These are phyloP conservation scores for Cryptococcus jaspeensis DNA, from an alignment of 1,284 basidiomycete genomes.

Conservation along the genomic window DNA sequence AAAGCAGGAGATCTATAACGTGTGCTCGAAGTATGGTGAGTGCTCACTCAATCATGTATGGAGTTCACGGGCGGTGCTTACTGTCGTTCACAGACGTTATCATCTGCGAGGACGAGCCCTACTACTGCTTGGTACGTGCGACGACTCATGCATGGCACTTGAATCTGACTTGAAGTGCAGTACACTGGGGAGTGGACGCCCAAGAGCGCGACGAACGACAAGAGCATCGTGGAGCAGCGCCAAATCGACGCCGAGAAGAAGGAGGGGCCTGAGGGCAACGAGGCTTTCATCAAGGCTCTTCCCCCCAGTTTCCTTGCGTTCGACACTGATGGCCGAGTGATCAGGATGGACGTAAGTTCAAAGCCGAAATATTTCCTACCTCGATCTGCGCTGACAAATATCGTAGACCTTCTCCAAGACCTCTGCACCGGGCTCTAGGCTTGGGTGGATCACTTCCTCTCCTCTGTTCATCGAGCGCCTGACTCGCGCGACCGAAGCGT, in stretches of 20 bases:
- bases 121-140: slow-evolving; percentile 62
- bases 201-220: slow-evolving; percentile 20
- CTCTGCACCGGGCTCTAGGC: slow-evolving; percentile 70
- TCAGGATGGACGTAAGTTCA: slow-evolving; percentile 50
- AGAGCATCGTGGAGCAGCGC: slow-evolving; percentile 47
- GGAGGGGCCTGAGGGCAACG: slow-evolving; percentile 42
- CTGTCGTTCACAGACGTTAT: slow-evolving; percentile 57
- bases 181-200: slow-evolving; percentile 51
- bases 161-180: slow-evolving; percentile 8
- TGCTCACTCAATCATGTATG: slow-evolving; percentile 1
- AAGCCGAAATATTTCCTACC: no score
- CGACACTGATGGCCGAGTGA: slow-evolving; percentile 48
- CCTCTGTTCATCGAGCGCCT: slow-evolving; percentile 63
- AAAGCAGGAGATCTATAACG: slow-evolving; percentile 74
- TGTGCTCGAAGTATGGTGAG: slow-evolving; percentile 67
- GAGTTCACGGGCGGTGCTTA: neutral
- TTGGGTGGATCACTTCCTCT: slow-evolving; percentile 70
- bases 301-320: slow-evolving; percentile 68
- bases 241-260: slow-evolving; percentile 38
- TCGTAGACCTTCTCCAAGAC: slow-evolving; percentile 71
- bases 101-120: slow-evolving; percentile 78
- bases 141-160: slow-evolving; percentile 51
- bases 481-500: slow-evolving; percentile 70
- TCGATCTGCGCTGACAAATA: slow-evolving; percentile 9
- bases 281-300: slow-evolving; percentile 51